phyloP scores from a whole-genome alignment of 2,329 filamentous ascomycete species.

The Sarocladium oryzae region DNA sequence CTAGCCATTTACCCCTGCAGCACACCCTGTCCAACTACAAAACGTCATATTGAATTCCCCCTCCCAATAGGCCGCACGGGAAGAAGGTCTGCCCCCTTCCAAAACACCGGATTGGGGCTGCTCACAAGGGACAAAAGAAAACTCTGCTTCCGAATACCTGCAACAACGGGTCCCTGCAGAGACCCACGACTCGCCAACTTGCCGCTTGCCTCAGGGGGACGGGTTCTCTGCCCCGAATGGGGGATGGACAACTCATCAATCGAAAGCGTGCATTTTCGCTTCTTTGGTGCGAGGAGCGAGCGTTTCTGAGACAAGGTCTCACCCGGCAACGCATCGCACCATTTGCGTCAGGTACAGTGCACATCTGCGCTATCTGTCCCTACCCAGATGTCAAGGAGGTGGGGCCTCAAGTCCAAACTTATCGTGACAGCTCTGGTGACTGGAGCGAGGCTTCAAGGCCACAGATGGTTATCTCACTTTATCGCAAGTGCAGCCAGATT shows the following conservation, averaged over 20 bases:
- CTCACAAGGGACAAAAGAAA: neutral
- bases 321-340: neutral
- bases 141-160: neutral
- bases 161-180: constrained; percentile 2
- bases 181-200: neutral
- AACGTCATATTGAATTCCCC: neutral
- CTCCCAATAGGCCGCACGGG: neutral
- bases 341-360: neutral
- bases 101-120: neutral
- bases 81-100: too few species aligned
- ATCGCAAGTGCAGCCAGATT: neutral
- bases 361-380: neutral
- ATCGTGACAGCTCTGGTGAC: neutral
- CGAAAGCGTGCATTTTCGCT: neutral
- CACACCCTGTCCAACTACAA: neutral
- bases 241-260: neutral
- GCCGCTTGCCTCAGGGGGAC: neutral
- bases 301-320: constrained; percentile 6
- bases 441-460: neutral
- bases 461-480: neutral
- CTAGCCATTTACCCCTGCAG: neutral
- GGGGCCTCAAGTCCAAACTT: neutral
- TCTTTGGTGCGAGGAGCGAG: neutral
- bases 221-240: neutral
- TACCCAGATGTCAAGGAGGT: neutral